Evolutionary conservation across 192 early-diverging fungal species (phyloP), one percentile per base, ranked within the genome.

Genomic region (Endogone sp.): DNA sequence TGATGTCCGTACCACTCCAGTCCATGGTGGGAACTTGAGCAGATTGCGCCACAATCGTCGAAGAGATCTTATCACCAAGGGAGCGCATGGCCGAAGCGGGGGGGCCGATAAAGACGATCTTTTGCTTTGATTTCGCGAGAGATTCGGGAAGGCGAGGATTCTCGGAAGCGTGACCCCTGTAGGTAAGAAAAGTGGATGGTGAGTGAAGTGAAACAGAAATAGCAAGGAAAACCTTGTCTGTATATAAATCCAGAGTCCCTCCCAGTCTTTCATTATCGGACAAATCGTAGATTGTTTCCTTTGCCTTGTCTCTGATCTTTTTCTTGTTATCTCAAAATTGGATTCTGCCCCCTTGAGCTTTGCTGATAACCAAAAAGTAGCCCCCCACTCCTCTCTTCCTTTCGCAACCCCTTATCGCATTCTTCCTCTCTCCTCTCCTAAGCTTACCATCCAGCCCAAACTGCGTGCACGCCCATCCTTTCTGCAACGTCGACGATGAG

Each of bases 41-140:
- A 66, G 89, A 90, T 83, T 99, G 97, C 23, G 97, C 97, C 26
- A 99, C 97, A 69, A 99, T 97, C 4, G 97, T 98, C 27, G 97
- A 99, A 20, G 97, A 96, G 73, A 99, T 99, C 79, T 99, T 99
- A 82, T 99, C 97, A 68, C 97, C 97, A 31, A 99, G 82, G n/a
- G 95, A 91, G 58, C 97, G 90, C 97, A 99, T 99, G 37, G 97
- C 94, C 13, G 90, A 92, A 6, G 94, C 88, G 2, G 97, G 96
- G 28, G 97, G 97, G 67, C 97, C 97, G 67, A 99, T 97, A 71
- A 99, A 99, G 59, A 97, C 89, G 68, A 93, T 88, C 69, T 89
- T 91, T 71, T 89, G 81, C 71, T 89, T 89, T 64, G 90, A 87
- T 65, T 85, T 86, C 56, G 90, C 82, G 21, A 99, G 90, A 70